Evolutionary conservation across 805 yeast species (phyloP).

Genomic region (Dipodascopsis uninucleata): DNA sequence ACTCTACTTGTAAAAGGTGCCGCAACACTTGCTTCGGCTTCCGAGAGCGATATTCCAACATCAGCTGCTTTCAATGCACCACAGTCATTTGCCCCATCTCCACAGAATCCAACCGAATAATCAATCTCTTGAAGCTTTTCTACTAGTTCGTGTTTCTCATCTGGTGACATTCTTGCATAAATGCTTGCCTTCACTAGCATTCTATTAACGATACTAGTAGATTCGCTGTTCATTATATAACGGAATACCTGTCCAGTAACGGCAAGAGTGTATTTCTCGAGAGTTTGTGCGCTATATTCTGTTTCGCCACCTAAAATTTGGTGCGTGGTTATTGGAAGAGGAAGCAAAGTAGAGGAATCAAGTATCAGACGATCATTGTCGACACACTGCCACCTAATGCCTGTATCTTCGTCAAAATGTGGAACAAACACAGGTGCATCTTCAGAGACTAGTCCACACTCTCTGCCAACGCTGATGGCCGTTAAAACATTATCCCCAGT

Average conservation of each 20-base stretch:
- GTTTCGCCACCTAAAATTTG: constrained; percentile 17
- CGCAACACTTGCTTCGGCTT: constrained; percentile 98
- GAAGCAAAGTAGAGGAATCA: constrained; percentile 57
- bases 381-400: constrained; percentile 41
- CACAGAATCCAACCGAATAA: constrained; percentile 94
- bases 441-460: constrained; percentile 62
- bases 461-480: constrained; percentile 88
- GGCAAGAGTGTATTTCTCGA: constrained; percentile 62
- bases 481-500: constrained; percentile 96
- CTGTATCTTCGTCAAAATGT: constrained; percentile 47
- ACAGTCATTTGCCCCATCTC: constrained; percentile 99
- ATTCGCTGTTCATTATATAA: constrained; percentile 51
- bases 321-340: constrained; percentile 21
- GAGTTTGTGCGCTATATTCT: constrained; percentile 36
- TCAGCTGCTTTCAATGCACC: constrained; percentile 98
- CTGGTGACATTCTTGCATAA: constrained; percentile 98
- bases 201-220: constrained; percentile 40
- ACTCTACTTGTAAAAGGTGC: constrained; percentile 93
- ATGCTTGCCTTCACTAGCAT: constrained; percentile 70
- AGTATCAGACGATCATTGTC: constrained; percentile 47
- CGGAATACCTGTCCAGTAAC: constrained; percentile 92
- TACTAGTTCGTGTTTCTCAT: constrained; percentile 94
- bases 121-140: constrained; percentile 79
- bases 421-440: constrained; percentile 59
- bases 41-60: constrained; percentile 92